Percentiles rank a stretch among this genome's conserved stretches.
phyloP scores from a whole-genome alignment of 2,329 filamentous ascomycete genomes.

The Sporothrix dimorphospora region DNA sequence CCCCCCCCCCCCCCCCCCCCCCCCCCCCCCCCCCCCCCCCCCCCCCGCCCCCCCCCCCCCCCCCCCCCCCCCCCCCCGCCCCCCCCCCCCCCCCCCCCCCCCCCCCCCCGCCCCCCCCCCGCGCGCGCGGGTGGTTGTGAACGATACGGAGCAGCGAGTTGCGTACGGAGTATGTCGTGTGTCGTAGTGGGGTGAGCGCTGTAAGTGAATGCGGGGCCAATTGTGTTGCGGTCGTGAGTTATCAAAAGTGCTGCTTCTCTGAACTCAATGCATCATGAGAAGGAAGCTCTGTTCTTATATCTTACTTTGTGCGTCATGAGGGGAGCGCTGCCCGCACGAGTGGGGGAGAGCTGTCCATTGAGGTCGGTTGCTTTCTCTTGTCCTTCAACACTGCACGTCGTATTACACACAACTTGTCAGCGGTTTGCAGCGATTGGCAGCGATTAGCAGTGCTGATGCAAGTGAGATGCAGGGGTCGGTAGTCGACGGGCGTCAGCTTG shows the following conservation, averaged over 20 bases:
- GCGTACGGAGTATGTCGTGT: too few relatives aligned
- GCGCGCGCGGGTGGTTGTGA: too few relatives aligned
- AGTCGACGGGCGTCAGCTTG: neutral
- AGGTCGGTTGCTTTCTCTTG: neutral
- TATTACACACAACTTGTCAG: conserved; percentile 1
- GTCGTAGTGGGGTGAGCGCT: too few relatives aligned
- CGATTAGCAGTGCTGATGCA: neutral
- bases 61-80: too few relatives aligned
- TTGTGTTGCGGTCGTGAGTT: too few relatives aligned
- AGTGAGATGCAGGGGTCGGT: neutral
- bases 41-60: too few relatives aligned
- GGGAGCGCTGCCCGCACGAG: neutral
- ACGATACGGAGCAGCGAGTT: too few relatives aligned
- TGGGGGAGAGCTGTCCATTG: conserved; percentile 2
- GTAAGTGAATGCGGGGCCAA: too few relatives aligned
- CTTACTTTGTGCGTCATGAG: neutral
- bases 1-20: too few relatives aligned
- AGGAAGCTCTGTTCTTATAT: neutral
- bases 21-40: too few relatives aligned
- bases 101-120: too few relatives aligned
- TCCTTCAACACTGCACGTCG: neutral
- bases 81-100: too few relatives aligned
- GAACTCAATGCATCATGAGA: neutral
- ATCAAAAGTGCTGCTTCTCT: neutral
- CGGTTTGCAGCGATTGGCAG: neutral